A percentile compares a stretch with the other conserved stretches of the same genome.
phyloP scores from a whole-genome alignment of 2,329 filamentous ascomycete genomes.

The Colletotrichum abscissum region DNA sequence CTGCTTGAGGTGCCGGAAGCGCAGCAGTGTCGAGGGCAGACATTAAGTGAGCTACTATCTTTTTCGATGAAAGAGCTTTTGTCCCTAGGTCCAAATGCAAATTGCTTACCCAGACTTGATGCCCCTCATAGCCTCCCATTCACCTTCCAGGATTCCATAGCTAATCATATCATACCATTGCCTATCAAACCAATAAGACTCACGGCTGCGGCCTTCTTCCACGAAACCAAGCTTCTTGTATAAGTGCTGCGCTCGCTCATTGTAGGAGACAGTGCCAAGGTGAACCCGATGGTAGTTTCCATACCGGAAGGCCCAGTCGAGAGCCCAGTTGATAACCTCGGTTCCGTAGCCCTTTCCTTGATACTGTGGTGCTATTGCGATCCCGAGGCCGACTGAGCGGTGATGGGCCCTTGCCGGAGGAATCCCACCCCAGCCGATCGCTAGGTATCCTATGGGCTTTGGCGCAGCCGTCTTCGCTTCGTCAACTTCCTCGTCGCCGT shows the following conservation, averaged over 20 bases:
- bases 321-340: background rate
- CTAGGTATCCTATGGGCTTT: background rate
- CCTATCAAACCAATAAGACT: background rate
- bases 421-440: background rate
- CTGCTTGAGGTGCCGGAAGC: no score
- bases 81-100: background rate
- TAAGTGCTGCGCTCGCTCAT: background rate
- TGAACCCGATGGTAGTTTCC: slow-evolving; percentile 1
- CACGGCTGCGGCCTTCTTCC: background rate
- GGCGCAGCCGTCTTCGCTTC: background rate
- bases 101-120: background rate
- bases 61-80: background rate
- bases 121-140: background rate
- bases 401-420: background rate
- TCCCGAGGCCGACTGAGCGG: background rate
- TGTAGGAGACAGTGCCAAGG: background rate
- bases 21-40: no score
- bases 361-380: background rate
- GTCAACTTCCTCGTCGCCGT: background rate
- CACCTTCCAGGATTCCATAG: background rate
- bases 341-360: background rate
- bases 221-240: background rate
- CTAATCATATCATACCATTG: background rate
- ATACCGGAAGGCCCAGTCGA: background rate
- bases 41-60: no score